A percentile compares a stretch with the other conserved stretches of the same genome.
Evolutionary conservation across 192 early-diverging fungal species (phyloP).

Genomic region (Coemansia sp.): DNA sequence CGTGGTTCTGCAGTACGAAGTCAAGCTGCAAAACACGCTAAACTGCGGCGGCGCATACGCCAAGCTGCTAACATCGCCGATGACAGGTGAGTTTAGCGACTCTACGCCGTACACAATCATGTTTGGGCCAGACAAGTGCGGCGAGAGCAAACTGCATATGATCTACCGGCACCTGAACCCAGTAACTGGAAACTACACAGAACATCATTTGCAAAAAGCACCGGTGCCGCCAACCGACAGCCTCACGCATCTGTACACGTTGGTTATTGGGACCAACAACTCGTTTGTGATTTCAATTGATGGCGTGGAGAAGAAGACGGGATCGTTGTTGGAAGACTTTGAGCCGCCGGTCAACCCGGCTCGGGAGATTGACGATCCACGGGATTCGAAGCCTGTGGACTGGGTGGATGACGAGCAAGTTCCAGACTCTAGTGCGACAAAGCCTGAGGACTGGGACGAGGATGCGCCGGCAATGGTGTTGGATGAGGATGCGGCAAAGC

Average conservation of each 20-base stretch:
- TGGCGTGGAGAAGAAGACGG: slow-evolving; percentile 61
- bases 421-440: slow-evolving; percentile 71
- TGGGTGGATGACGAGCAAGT: slow-evolving; percentile 90
- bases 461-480: slow-evolving; percentile 76
- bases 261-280: slow-evolving; percentile 82
- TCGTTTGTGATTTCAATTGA: slow-evolving; percentile 78
- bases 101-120: slow-evolving; percentile 86
- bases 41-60: slow-evolving; percentile 93
- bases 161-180: slow-evolving; percentile 93
- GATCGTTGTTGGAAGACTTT: slow-evolving; percentile 78
- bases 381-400: slow-evolving; percentile 81
- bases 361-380: slow-evolving; percentile 72
- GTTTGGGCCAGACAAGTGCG: slow-evolving; percentile 96
- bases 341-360: slow-evolving; percentile 84
- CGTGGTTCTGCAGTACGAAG: slow-evolving; percentile 86
- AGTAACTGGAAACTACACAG: slow-evolving; percentile 71
- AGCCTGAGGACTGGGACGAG: slow-evolving; percentile 87
- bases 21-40: slow-evolving; percentile 67
- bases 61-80: slow-evolving; percentile 59
- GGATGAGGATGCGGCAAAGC: slow-evolving; percentile 77
- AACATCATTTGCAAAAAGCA: slow-evolving; percentile 79
- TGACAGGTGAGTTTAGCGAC: slow-evolving; percentile 41
- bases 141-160: slow-evolving; percentile 90
- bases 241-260: slow-evolving; percentile 76
- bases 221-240: slow-evolving; percentile 68